Base-by-base conservation (phyloP, 352 stramenopile genomes). In the Phytophthora megakarya region DNA sequence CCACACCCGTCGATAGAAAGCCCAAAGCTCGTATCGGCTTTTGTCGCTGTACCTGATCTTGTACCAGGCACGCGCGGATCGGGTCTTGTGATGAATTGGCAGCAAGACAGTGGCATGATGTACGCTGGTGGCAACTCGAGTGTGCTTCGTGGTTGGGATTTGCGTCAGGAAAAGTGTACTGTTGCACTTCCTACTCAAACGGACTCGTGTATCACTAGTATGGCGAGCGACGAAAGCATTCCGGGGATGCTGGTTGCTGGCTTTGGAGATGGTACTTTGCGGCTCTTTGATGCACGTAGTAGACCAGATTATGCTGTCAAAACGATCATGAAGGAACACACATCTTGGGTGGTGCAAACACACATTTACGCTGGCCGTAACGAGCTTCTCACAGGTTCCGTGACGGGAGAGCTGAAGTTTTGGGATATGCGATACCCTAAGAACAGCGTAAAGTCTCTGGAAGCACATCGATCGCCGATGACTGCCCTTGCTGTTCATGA, bases 21-120 rank as follows among this genome's bases (percentile, higher is more conserved):
- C 33, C 88, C 93, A n/a, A 83, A 79, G 32, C 72, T 99, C 0
- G 64, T 97, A 30, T 96, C 94, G 1, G 81, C 97, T 0, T 99
- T 99, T 62, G 78, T 95, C 28, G 97, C 92, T 7, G 87, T 97
- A 33, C 93, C 94, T 10, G 94, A 99, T 75, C 78, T 99, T 53
- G 76, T 95, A 28, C 78, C 90, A 5, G 92, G 89, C 18, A 95
- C 86, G 10, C 89, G 93, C 32, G 91, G 89, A 50, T 98, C 92
- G 38, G 96, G 97, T 9, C 81, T 99, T 7, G 86, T 99, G 22
- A 97, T 97, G 49, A 96, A 98, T 52, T 99, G 96, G 96, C 94
- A 99, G 67, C 92, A 98, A 63, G 78, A 81, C 35, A 79, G 79
- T 19, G 95, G 95, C 0, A 78, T 91, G 60, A 78, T 99, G 18